phyloP scores from a whole-genome alignment of 2,329 filamentous ascomycete genomes.

The Amesomyces nigricolor region DNA sequence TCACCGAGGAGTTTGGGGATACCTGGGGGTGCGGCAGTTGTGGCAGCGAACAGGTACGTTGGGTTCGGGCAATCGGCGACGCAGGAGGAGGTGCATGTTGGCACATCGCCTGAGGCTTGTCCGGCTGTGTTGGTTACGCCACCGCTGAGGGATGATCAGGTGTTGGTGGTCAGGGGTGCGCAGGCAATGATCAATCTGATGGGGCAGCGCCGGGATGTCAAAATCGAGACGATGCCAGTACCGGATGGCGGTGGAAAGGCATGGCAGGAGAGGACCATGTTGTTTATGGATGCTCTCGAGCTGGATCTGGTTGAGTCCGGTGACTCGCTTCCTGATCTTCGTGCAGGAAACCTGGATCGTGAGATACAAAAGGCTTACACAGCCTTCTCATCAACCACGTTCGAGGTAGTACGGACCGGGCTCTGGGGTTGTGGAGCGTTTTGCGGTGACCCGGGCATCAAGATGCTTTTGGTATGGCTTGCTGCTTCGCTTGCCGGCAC shows the following conservation, averaged over 20 bases:
- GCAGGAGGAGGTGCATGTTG: slow-evolving; percentile 34
- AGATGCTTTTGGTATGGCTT: slow-evolving; percentile 31
- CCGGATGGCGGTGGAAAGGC: not conserved
- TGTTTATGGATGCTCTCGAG: slow-evolving; percentile 36
- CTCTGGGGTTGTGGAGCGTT: slow-evolving; percentile 36
- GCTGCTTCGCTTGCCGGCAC: slow-evolving; percentile 28
- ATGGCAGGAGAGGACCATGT: slow-evolving; percentile 28
- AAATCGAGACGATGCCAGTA: not conserved
- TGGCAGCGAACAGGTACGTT: slow-evolving; percentile 33
- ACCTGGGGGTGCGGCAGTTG: slow-evolving; percentile 27
- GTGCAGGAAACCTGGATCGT: slow-evolving; percentile 25
- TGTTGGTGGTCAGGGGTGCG: slow-evolving; percentile 28
- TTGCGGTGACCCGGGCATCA: slow-evolving; percentile 31
- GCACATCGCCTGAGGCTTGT: slow-evolving; percentile 32
- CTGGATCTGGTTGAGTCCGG: slow-evolving; percentile 27
- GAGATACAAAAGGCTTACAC: slow-evolving; percentile 30
- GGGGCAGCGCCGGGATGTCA: slow-evolving; percentile 30
- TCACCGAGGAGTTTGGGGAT: slow-evolving; percentile 23
- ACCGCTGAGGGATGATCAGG: slow-evolving; percentile 26
- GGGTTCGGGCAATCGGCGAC: slow-evolving; percentile 35
- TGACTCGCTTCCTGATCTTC: slow-evolving; percentile 27
- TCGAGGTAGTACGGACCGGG: slow-evolving; percentile 26
- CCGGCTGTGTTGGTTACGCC: slow-evolving; percentile 33
- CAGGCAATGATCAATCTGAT: slow-evolving; percentile 29
- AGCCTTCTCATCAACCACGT: slow-evolving; percentile 27